Conservation (phyloP, 1,284 basidiomycete species). For the Cutaneotrichosporon sp. region DNA sequence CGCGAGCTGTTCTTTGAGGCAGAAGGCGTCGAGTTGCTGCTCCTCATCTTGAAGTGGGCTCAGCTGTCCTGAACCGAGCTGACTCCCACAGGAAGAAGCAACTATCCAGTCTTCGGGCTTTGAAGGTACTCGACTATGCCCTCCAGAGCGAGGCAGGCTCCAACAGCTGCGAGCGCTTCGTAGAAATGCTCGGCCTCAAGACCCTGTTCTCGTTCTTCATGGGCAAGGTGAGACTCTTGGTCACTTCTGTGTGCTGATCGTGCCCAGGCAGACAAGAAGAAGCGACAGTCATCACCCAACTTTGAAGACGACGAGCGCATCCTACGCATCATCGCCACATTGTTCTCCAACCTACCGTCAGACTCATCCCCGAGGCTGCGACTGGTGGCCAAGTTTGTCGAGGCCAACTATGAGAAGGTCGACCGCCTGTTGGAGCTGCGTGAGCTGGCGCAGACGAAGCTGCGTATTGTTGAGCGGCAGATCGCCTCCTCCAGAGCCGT, state of each 20-base stretch:
- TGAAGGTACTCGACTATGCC: constrained; percentile 89
- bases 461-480: constrained; percentile 63
- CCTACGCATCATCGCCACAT: constrained; percentile 79
- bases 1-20: constrained; percentile 81
- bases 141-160: constrained; percentile 77
- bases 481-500: constrained; percentile 69
- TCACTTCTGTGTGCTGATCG: neutral
- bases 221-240: constrained; percentile 68
- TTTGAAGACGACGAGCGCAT: constrained; percentile 84
- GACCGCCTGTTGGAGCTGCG: constrained; percentile 88
- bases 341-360: constrained; percentile 84
- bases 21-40: constrained; percentile 95
- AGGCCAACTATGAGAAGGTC: constrained; percentile 84
- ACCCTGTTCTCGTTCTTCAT: constrained; percentile 86
- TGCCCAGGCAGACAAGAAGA: constrained; percentile 57
- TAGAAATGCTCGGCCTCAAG: constrained; percentile 83
- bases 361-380: constrained; percentile 79
- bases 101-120: constrained; percentile 72
- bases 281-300: constrained; percentile 60
- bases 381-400: constrained; percentile 88
- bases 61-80: neutral
- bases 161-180: constrained; percentile 75
- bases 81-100: constrained; percentile 67
- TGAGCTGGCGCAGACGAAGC: constrained; percentile 63
- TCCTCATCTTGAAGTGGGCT: constrained; percentile 86